phyloP scores from a whole-genome alignment of 768 basidiomycete genomes.

The Solioccasus polychromus region DNA sequence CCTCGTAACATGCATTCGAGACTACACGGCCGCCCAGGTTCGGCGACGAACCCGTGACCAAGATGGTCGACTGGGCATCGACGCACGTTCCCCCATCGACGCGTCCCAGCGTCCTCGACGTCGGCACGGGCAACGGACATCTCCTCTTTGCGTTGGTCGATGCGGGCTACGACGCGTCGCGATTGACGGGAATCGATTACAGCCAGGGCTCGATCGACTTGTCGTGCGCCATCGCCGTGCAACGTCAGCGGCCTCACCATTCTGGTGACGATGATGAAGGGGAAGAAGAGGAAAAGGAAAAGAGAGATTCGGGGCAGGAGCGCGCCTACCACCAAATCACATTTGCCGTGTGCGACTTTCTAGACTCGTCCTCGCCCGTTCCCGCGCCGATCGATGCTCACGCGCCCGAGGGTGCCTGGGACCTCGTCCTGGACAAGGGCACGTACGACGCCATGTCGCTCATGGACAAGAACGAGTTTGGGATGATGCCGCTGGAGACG shows the following conservation, averaged over 20 bases:
- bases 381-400: constrained; percentile 7
- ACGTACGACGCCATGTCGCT: constrained; percentile 85
- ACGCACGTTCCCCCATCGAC: constrained; percentile 49
- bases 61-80: constrained; percentile 75
- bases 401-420: constrained; percentile 45
- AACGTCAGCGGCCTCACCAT: too few species aligned
- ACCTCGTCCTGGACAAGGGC: constrained; percentile 82
- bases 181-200: constrained; percentile 72
- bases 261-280: too few species aligned
- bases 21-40: constrained; percentile 53
- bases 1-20: neutral
- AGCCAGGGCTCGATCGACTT: constrained; percentile 68
- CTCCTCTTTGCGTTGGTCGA: constrained; percentile 69
- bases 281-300: too few species aligned
- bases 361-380: constrained; percentile 48
- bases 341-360: constrained; percentile 65
- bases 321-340: constrained; percentile 31
- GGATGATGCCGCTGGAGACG: constrained; percentile 47
- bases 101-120: constrained; percentile 60
- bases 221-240: constrained; percentile 52
- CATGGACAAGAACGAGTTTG: constrained; percentile 54
- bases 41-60: constrained; percentile 68
- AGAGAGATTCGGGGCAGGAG: too few species aligned
- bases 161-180: constrained; percentile 54
- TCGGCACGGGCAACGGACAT: constrained; percentile 80